Evolutionary conservation across 768 basidiomycete genomes (phyloP).

Genomic region (Boletus fagicola): DNA sequence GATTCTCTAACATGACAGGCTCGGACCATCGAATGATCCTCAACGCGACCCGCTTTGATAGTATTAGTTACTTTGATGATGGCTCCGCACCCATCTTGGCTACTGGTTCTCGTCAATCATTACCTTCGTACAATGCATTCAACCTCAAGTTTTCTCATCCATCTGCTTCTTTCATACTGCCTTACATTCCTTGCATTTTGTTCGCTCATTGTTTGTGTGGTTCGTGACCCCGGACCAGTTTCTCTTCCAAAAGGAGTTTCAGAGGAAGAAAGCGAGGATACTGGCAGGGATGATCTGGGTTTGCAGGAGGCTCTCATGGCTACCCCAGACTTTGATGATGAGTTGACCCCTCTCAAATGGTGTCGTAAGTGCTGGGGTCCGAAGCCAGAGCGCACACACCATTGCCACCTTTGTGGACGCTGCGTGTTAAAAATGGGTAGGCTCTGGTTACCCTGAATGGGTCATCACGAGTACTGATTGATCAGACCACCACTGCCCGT

Average conservation of each 20-base stretch:
- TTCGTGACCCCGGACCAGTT: constrained; percentile 73
- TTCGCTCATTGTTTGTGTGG: constrained; percentile 70
- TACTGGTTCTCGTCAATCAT: constrained; percentile 65
- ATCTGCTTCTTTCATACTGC: constrained; percentile 59
- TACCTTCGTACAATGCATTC: constrained; percentile 55
- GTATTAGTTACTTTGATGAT: constrained; percentile 57
- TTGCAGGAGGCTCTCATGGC: constrained; percentile 62
- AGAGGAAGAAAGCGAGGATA: constrained; percentile 30
- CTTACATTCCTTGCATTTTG: constrained; percentile 69
- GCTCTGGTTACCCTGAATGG: constrained; percentile 20
- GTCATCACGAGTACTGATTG: constrained; percentile 8
- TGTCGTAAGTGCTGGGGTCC: constrained; percentile 78
- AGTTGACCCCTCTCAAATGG: constrained; percentile 62
- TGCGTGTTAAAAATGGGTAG: constrained; percentile 85
- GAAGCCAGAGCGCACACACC: constrained; percentile 78
- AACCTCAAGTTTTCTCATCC: constrained; percentile 46
- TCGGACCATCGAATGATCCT: neutral
- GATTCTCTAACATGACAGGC: neutral
- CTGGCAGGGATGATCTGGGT: constrained; percentile 42
- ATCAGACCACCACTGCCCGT: constrained; percentile 84
- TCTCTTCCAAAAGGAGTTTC: constrained; percentile 20
- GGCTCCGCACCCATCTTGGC: constrained; percentile 71
- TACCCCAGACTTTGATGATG: constrained; percentile 48
- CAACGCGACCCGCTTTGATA: constrained; percentile 21
- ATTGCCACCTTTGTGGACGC: constrained; percentile 70